phyloP scores from a whole-genome alignment of 1,284 basidiomycete species.

The Microbotryum saponariae region DNA sequence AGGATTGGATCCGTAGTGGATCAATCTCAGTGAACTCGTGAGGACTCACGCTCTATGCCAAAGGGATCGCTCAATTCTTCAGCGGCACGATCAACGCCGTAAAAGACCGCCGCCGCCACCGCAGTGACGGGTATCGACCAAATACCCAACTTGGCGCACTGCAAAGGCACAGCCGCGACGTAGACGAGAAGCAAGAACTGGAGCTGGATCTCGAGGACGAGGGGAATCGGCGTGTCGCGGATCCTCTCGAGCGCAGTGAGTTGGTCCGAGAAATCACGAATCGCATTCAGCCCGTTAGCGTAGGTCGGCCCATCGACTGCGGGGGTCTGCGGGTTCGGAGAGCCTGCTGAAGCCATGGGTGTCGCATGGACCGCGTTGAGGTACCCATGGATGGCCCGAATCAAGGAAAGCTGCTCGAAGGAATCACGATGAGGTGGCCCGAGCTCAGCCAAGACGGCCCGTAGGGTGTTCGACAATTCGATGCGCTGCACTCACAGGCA shows the following conservation, averaged over 20 bases:
- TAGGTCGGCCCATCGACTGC: conserved; percentile 25
- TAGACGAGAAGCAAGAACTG: conserved; percentile 35
- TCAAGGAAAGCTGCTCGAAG: conserved; percentile 17
- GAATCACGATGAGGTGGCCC: neutral
- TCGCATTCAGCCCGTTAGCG: conserved; percentile 19
- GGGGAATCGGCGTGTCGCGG: conserved; percentile 35
- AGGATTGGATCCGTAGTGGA: too few species aligned
- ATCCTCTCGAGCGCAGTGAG: conserved; percentile 33
- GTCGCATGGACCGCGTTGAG: conserved; percentile 20
- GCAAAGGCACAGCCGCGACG: conserved; percentile 33
- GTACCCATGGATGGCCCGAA: conserved; percentile 20
- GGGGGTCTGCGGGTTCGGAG: neutral
- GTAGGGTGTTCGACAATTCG: too few species aligned
- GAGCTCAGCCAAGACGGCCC: neutral
- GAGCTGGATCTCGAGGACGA: conserved; percentile 32
- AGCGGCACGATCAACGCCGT: conserved; percentile 33
- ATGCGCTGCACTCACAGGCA: too few species aligned
- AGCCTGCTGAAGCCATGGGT: conserved; percentile 6
- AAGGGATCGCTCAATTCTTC: conserved; percentile 35
- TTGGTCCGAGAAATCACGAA: conserved; percentile 32
- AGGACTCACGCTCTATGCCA: conserved; percentile 17
- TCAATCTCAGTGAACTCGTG: neutral
- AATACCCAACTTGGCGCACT: conserved; percentile 31
- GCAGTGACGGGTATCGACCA: conserved; percentile 31
- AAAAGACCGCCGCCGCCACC: conserved; percentile 27